Evolutionary conservation across 2,329 filamentous ascomycete species (phyloP).

Genomic region (Chaetoscypha palmicola): DNA sequence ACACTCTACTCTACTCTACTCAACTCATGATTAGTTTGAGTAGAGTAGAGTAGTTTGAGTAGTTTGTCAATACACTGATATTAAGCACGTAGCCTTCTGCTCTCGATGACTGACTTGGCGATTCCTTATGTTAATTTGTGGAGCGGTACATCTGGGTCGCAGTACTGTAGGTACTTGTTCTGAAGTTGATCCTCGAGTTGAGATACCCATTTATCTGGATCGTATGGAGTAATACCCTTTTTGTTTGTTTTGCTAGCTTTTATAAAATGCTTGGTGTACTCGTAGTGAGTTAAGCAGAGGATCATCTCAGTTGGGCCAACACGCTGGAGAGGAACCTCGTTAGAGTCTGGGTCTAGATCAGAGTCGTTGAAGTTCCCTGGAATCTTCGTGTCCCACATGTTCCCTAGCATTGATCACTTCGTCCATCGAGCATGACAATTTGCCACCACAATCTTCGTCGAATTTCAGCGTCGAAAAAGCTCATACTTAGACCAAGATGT

Average conservation of each 20-base stretch:
- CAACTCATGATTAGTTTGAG: too few relatives aligned
- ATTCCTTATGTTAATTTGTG: not conserved
- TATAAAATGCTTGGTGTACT: constrained; percentile 27
- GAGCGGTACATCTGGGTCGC: not conserved
- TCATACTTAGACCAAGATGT: constrained; percentile 42
- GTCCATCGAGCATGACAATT: constrained; percentile 30
- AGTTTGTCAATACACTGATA: too few relatives aligned
- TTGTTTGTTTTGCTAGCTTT: not conserved
- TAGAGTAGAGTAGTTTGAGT: too few relatives aligned
- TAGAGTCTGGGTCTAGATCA: constrained; percentile 40
- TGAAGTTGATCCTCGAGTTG: not conserved
- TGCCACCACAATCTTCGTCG: constrained; percentile 61
- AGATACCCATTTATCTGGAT: not conserved
- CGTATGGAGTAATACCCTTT: not conserved
- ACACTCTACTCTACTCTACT: too few relatives aligned
- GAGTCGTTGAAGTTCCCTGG: constrained; percentile 48
- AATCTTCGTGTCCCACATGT: constrained; percentile 34
- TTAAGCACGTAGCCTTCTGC: constrained; percentile 1
- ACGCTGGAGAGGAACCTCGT: constrained; percentile 36
- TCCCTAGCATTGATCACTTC: not conserved
- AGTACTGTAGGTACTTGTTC: constrained; percentile 3
- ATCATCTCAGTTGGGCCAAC: constrained; percentile 39
- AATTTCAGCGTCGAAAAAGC: constrained; percentile 60
- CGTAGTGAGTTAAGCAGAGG: constrained; percentile 31
- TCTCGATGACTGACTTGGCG: not conserved